Evolutionary conservation across 768 basidiomycete species (phyloP).

Genomic region (Auricularia sp.): DNA sequence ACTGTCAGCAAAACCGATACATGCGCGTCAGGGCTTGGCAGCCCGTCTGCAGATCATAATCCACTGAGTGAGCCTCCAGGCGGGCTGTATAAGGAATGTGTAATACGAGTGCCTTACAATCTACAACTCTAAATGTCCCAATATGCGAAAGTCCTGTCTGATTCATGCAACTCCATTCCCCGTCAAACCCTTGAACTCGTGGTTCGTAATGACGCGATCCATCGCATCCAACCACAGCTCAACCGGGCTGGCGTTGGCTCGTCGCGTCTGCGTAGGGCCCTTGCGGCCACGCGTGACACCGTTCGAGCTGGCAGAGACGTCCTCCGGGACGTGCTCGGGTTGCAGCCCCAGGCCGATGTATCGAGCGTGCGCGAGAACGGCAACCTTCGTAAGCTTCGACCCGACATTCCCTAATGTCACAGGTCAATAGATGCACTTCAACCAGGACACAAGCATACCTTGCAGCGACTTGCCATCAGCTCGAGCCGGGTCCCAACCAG

Average conservation of each 20-base stretch:
- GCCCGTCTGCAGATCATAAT: background rate
- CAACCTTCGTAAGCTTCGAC: constrained; percentile 82
- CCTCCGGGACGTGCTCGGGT: background rate
- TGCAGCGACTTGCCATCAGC: constrained; percentile 60
- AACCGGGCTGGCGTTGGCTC: constrained; percentile 28
- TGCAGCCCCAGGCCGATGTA: constrained; percentile 54
- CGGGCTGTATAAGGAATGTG: too few species aligned
- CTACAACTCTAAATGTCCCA: too few species aligned
- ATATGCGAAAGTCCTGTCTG: too few species aligned
- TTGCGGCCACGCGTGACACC: constrained; percentile 3
- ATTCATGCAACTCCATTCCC: background rate
- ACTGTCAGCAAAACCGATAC: too few species aligned
- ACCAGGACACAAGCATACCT: too few species aligned
- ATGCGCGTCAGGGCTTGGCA: background rate
- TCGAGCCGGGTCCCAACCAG: background rate
- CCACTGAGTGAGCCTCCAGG: background rate
- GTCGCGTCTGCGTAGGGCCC: constrained; percentile 1
- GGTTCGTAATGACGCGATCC: constrained; percentile 49
- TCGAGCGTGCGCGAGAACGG: constrained; percentile 88
- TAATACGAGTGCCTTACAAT: too few species aligned
- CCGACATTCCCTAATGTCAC: constrained; percentile 61
- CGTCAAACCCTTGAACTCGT: background rate
- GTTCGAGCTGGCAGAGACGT: background rate
- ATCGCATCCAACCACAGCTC: constrained; percentile 80
- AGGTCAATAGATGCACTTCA: too few species aligned